A percentile compares a stretch with the other conserved stretches of the same genome.
These are phyloP conservation scores for Phytopythium vexans DNA, from an alignment of 352 stramenopile genomes.

Conservation along the genomic window DNA sequence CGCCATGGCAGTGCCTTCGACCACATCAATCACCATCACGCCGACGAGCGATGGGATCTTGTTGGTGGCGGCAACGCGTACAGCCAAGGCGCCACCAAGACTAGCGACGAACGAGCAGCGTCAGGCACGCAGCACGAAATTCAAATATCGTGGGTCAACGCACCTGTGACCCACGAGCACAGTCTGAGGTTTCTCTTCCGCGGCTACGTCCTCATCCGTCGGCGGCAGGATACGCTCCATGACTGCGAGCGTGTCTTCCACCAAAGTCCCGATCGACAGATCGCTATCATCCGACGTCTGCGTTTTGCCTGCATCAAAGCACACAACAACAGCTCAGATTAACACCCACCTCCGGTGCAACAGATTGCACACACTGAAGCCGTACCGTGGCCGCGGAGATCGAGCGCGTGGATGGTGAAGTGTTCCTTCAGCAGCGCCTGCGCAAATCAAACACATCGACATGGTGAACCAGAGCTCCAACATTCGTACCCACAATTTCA, in stretches of 20 bases:
- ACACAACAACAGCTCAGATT: background rate
- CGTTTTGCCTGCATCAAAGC: conserved; percentile 32
- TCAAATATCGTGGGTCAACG: background rate
- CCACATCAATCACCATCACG: conserved; percentile 88
- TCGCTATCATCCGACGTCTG: conserved; percentile 58
- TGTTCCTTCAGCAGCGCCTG: conserved; percentile 73
- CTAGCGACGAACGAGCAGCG: conserved; percentile 19
- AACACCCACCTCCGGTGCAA: background rate
- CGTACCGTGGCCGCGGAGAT: conserved; percentile 78
- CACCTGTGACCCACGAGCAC: conserved; percentile 83
- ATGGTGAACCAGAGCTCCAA: background rate
- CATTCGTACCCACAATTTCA: background rate
- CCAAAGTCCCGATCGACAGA: conserved; percentile 69
- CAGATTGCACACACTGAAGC: background rate
- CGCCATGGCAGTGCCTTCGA: conserved; percentile 85
- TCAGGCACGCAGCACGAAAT: background rate
- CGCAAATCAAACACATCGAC: background rate
- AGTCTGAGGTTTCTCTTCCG: conserved; percentile 40
- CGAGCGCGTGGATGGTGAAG: conserved; percentile 79
- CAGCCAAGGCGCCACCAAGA: conserved; percentile 78
- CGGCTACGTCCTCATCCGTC: conserved; percentile 8
- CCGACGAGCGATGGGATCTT: conserved; percentile 65
- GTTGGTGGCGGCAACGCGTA: conserved; percentile 60
- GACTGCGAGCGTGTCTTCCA: conserved; percentile 66
- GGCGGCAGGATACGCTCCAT: conserved; percentile 49